A percentile compares a stretch with the other conserved stretches of the same genome.
These are phyloP conservation scores for Pseudocercospora vitis DNA, from an alignment of 2,329 filamentous ascomycete species.

Conservation along the genomic window DNA sequence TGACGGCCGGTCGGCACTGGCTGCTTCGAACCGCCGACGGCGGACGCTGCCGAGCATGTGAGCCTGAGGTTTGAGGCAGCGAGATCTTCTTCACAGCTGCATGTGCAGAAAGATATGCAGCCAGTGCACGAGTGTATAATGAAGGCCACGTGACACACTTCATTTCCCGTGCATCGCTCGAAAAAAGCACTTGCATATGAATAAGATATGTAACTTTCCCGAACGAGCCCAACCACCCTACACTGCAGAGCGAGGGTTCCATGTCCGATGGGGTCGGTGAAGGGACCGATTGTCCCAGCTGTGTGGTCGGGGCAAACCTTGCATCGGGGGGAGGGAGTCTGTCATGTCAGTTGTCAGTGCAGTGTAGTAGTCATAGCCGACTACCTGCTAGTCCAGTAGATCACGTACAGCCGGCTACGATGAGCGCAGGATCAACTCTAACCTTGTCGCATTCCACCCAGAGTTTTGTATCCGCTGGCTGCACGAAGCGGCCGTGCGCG, in stretches of 20 bases:
- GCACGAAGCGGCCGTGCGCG: conserved; percentile 2
- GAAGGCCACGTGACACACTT: too few relatives aligned
- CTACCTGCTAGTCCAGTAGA: neutral
- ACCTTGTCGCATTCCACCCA: conserved; percentile 8
- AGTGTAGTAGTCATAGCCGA: conserved; percentile 1
- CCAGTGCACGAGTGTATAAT: too few relatives aligned
- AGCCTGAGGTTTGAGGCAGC: too few relatives aligned
- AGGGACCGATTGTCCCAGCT: conserved; percentile 1
- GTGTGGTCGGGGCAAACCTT: neutral
- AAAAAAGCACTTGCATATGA: neutral
- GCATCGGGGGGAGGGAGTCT: too few relatives aligned
- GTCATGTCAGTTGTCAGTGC: neutral
- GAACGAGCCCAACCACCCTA: neutral
- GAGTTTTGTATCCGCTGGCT: conserved; percentile 4
- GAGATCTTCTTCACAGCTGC: too few relatives aligned
- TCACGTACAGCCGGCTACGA: neutral
- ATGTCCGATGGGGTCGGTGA: conserved; percentile 1
- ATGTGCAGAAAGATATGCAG: too few relatives aligned
- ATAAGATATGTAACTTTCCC: neutral
- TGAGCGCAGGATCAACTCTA: conserved; percentile 12
- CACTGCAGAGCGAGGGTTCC: neutral
- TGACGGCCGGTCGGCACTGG: too few relatives aligned
- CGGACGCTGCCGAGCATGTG: too few relatives aligned
- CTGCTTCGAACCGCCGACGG: too few relatives aligned
- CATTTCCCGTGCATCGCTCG: too few relatives aligned